Evolutionary conservation across 169 alveolate species (phyloP), one percentile per base, ranked within the genome.

Genomic region (Toxoplasma gondii): DNA sequence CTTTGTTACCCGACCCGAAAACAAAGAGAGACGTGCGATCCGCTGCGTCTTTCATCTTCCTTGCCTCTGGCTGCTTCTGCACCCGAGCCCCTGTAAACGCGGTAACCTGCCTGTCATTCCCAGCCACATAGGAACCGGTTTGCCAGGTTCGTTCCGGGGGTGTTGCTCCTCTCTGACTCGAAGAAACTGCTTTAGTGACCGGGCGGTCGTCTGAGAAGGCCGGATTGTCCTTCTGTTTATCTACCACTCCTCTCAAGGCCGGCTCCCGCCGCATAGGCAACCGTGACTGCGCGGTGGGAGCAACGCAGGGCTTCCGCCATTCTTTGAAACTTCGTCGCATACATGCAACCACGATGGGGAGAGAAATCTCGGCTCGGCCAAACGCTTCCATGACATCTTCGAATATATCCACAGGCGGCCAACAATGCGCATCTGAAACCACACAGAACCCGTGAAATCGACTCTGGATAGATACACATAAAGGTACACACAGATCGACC

Each of bases 281-380:
- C 74, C 74, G 7, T 16, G 74, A 64, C 7, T 27, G 74, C 24
- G 67, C 9, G 67, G 67, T 9, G 19, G n/a, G 24, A 64, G n/a
- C n/a, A 12, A 24, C 44, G 39, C 45, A n/a, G 45, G 16, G 86
- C 43, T n/a, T n/a, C 43, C 45, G 86, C 86, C 39, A 38, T 19
- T 78, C 86, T n/a, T 78, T 78, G 86, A 78, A 78, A 38, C 45
- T 78, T 78, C 86, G 86, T 16, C 86, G 86, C 86, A 78, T 78
- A 45, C 86, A 78, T 19, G 86, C 86, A n/a, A 78, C 86, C 4
- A 78, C 86, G 39, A 78, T 38, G 44, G 86, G 86, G 39, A 78
- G 86, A 10, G 86, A 78, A 16, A 78, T 78, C n/a, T 78, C 86
- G 1, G 27, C 86, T n/a, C 45, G 86, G 39, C 86, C 43, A n/a